Base-by-base conservation (phyloP, 768 basidiomycete genomes). In the Amanita fuliginea region DNA sequence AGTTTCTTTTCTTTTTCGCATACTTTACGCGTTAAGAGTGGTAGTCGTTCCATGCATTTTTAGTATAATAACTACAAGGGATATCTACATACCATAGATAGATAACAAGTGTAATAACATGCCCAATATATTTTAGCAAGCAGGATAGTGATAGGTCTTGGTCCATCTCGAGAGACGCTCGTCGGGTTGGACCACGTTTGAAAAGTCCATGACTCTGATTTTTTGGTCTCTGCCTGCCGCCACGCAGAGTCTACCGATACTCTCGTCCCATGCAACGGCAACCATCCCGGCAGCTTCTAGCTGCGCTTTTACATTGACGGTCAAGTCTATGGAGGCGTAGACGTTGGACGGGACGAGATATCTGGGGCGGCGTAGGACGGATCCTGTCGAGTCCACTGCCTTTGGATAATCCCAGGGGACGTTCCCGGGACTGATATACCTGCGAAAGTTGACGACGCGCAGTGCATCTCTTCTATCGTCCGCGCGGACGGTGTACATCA, bases 241-340 rank as follows among this genome's bases (percentile, higher is more conserved):
- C 6, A 82, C 62, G 55, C 76, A 75, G 11, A 83, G 67, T 34
- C 81, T 68, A 3, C 81, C 82, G 10, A 75, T 77, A 19, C 70
- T 66, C 59, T 85, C 82, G 53, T 86, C 83, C 78, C 79, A 86
- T 6, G 76, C 67, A 30, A 83, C 70, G 14, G 76, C 68, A n/a
- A 63, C 61, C 32, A 80, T 59, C 7, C 71, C 74, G 3, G n/a
- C 43, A 5, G 24, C 33, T 22, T 32, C 49, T 33, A 51, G 36
- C 41, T 50, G 49, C 0, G n/a, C 32, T 22, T 19, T 42, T 49
- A 48, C 52, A 47, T 36, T 57, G 34, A 34, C 39, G 46, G 28
- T 39, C 28, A 47, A 47, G 51, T 39, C 51, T 34, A 52, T 37
- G 33, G 37, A 46, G 8, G 43, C 30, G 21, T 46, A 47, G 14